A percentile compares a stretch with the other conserved stretches of the same genome.
These are phyloP conservation scores for Salicornia ramosissima DNA, from an alignment of 148 eudicot genomes.

Conservation along the genomic window DNA sequence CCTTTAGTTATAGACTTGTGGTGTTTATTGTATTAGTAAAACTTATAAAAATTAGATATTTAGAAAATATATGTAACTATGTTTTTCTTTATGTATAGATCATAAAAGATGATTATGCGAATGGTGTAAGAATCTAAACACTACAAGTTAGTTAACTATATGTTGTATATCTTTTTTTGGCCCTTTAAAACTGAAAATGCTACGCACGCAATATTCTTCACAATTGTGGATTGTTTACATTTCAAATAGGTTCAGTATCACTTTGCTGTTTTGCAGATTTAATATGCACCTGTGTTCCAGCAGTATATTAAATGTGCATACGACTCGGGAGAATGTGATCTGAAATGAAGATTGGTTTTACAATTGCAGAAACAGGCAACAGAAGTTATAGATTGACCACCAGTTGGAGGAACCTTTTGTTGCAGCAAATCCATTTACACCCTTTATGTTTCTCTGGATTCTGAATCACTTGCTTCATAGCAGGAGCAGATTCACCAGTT, in stretches of 20 bases:
- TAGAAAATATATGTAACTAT: too few relatives aligned
- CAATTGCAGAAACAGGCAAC: background rate
- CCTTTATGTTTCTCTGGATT: background rate
- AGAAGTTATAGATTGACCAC: background rate
- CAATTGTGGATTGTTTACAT: background rate
- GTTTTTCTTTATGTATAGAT: too few relatives aligned
- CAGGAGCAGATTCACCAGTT: background rate
- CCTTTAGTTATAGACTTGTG: too few relatives aligned
- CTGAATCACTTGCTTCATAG: conserved; percentile 1
- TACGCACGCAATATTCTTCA: too few relatives aligned
- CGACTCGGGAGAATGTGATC: background rate
- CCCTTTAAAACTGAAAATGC: too few relatives aligned
- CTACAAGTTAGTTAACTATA: too few relatives aligned
- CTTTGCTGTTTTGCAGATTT: background rate
- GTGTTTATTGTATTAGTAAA: too few relatives aligned
- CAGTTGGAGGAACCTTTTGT: background rate
- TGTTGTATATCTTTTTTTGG: too few relatives aligned
- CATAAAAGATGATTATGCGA: too few relatives aligned
- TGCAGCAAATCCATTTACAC: background rate
- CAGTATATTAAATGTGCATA: background rate
- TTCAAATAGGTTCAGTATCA: background rate
- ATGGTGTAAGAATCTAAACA: too few relatives aligned
- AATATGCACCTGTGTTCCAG: background rate
- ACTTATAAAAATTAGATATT: too few relatives aligned
- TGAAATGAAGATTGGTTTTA: background rate